These are phyloP conservation scores for Boletellus ananas DNA, from an alignment of 768 basidiomycete species.

Conservation along the genomic window DNA sequence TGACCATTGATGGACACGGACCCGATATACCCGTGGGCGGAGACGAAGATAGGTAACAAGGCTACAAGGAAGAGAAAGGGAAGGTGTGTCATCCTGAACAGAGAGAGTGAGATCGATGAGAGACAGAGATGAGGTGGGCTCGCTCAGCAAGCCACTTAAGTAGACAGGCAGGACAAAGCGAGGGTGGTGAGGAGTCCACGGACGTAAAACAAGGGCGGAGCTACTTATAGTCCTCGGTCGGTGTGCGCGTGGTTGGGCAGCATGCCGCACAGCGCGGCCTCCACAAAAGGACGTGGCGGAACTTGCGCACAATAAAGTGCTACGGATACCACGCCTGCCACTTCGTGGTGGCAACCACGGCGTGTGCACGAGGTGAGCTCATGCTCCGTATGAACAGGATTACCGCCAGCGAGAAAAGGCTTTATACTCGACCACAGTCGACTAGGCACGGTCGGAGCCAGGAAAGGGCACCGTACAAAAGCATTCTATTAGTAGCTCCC, in stretches of 20 bases:
- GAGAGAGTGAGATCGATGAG: background rate
- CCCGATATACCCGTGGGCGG: conserved; percentile 30
- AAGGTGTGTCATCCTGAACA: conserved; percentile 13
- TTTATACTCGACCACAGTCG: no score
- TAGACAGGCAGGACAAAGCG: conserved; percentile 6
- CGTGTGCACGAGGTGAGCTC: background rate
- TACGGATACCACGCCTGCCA: no score
- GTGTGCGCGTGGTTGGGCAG: conserved; percentile 16
- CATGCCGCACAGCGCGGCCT: conserved; percentile 14
- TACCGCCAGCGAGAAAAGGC: no score
- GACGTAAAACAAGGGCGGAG: background rate
- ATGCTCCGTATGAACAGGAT: background rate
- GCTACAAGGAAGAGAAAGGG: conserved; percentile 8
- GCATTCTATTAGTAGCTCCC: no score
- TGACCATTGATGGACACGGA: conserved; percentile 30
- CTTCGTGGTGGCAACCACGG: no score
- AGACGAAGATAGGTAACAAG: conserved; percentile 20
- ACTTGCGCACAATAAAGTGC: no score
- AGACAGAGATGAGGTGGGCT: background rate
- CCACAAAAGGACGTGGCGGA: background rate
- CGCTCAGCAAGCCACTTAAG: conserved; percentile 22
- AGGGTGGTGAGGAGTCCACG: background rate
- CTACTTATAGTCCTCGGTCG: conserved; percentile 17
- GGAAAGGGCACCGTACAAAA: no score
- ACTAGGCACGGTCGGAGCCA: no score